phyloP scores from a whole-genome alignment of 2,329 filamentous ascomycete genomes.

The Zelopaecilomyces penicillatus region DNA sequence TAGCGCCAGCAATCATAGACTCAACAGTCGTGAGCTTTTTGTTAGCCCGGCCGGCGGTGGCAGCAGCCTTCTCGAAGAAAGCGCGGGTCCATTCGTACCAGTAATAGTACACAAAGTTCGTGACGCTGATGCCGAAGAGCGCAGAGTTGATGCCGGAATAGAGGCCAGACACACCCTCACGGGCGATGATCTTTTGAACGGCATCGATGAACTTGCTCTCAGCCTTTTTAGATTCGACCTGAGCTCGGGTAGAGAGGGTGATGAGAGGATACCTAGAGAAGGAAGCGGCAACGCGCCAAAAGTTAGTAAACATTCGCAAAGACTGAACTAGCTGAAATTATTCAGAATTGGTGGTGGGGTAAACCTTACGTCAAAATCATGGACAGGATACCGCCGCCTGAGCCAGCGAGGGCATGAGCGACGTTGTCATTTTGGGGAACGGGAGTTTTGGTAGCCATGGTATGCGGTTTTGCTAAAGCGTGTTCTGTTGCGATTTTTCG shows the following conservation, averaged over 20 bases:
- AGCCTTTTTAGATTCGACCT: slow-evolving; percentile 93
- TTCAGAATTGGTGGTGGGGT: neutral
- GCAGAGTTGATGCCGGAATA: slow-evolving; percentile 92
- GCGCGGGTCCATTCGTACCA: slow-evolving; percentile 97
- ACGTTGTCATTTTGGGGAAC: slow-evolving; percentile 92
- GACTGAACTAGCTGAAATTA: neutral
- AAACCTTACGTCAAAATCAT: slow-evolving; percentile 78
- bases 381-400: slow-evolving; percentile 86
- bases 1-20: slow-evolving; percentile 88
- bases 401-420: slow-evolving; percentile 85
- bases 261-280: slow-evolving; percentile 77
- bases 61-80: slow-evolving; percentile 73
- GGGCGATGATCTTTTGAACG: slow-evolving; percentile 76
- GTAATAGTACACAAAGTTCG: slow-evolving; percentile 99
- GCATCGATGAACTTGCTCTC: slow-evolving; percentile 78
- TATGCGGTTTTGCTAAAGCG: neutral
- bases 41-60: slow-evolving; percentile 61
- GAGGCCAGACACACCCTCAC: slow-evolving; percentile 81
- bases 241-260: slow-evolving; percentile 91
- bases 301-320: neutral
- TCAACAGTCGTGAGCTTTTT: slow-evolving; percentile 85
- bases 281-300: neutral
- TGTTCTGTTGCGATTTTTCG: no score
- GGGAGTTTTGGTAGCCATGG: slow-evolving; percentile 46
- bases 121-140: slow-evolving; percentile 94